Evolutionary conservation across 2,329 filamentous ascomycete genomes (phyloP).

Genomic region (Clarireedia monteithiana): DNA sequence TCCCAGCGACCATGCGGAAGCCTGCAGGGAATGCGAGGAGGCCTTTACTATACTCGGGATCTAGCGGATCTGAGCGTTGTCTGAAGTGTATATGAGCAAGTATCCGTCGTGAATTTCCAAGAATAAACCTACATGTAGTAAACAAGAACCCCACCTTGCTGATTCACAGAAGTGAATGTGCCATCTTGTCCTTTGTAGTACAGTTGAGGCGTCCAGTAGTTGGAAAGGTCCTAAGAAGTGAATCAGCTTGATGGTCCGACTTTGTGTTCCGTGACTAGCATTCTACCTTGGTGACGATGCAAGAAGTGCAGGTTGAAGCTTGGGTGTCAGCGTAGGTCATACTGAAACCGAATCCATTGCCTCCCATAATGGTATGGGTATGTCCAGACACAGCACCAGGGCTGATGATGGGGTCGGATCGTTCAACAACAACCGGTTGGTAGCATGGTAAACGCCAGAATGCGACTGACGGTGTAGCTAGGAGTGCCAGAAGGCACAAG

Average conservation of each 20-base stretch:
- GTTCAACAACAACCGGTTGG: constrained; percentile 35
- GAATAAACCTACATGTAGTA: constrained; percentile 43
- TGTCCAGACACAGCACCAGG: constrained; percentile 47
- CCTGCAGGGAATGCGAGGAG: constrained; percentile 51
- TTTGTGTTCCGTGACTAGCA: neutral
- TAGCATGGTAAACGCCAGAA: constrained; percentile 40
- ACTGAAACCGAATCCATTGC: constrained; percentile 49
- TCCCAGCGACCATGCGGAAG: constrained; percentile 60
- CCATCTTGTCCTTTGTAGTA: constrained; percentile 47
- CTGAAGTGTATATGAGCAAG: constrained; percentile 13
- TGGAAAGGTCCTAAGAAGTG: constrained; percentile 39
- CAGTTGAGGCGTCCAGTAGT: constrained; percentile 61
- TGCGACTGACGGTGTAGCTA: constrained; percentile 25
- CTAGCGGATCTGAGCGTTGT: constrained; percentile 34
- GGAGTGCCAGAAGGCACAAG: constrained; percentile 1
- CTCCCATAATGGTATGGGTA: constrained; percentile 55
- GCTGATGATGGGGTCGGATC: constrained; percentile 51
- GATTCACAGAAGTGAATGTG: constrained; percentile 39
- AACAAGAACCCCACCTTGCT: constrained; percentile 43
- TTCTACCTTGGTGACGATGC: constrained; percentile 43
- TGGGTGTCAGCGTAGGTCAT: constrained; percentile 46
- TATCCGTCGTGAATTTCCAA: neutral
- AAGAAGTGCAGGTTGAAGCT: constrained; percentile 52
- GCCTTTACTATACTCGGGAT: constrained; percentile 33
- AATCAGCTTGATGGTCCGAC: neutral